Conservation (phyloP, 2,329 filamentous ascomycete genomes). For the Fusarium tjaetaba region DNA sequence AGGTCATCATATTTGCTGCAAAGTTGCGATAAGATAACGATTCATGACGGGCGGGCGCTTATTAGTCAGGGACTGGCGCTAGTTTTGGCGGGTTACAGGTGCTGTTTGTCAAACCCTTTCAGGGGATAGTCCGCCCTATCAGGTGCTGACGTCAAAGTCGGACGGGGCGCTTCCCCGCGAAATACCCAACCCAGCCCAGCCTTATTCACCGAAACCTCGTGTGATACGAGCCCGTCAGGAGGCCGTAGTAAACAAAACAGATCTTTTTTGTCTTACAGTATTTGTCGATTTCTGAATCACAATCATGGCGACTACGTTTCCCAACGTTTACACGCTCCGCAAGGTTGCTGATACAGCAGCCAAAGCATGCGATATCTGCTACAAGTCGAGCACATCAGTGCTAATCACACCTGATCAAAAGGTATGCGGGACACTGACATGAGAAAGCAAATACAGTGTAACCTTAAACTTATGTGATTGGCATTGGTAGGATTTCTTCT, state of each 20-base stretch:
- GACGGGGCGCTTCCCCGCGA: slow-evolving; percentile 26
- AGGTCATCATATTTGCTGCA: slow-evolving; percentile 39
- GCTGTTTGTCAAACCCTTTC: slow-evolving; percentile 14
- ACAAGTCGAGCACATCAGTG: slow-evolving; percentile 86
- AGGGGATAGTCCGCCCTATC: slow-evolving; percentile 24
- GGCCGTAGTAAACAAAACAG: neutral
- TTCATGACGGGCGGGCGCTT: slow-evolving; percentile 26
- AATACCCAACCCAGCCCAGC: neutral
- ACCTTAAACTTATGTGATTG: slow-evolving; percentile 20
- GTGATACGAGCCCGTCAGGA: neutral
- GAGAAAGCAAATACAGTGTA: neutral
- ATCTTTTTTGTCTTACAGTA: neutral
- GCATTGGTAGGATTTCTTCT: slow-evolving; percentile 79
- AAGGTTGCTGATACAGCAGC: slow-evolving; percentile 86
- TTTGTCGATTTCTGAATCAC: neutral
- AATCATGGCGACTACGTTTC: slow-evolving; percentile 62
- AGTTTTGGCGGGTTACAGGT: slow-evolving; percentile 21
- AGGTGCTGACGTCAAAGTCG: slow-evolving; percentile 27
- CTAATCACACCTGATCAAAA: slow-evolving; percentile 90
- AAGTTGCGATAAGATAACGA: slow-evolving; percentile 42
- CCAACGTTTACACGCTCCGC: slow-evolving; percentile 85
- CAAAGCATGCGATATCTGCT: slow-evolving; percentile 91
- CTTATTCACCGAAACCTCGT: slow-evolving; percentile 8
- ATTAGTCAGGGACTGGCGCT: slow-evolving; percentile 37
- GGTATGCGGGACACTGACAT: slow-evolving; percentile 57